Evolutionary conservation across 2,329 filamentous ascomycete species (phyloP), one percentile per base, ranked within the genome.

Genomic region (Gyromitra esculenta): DNA sequence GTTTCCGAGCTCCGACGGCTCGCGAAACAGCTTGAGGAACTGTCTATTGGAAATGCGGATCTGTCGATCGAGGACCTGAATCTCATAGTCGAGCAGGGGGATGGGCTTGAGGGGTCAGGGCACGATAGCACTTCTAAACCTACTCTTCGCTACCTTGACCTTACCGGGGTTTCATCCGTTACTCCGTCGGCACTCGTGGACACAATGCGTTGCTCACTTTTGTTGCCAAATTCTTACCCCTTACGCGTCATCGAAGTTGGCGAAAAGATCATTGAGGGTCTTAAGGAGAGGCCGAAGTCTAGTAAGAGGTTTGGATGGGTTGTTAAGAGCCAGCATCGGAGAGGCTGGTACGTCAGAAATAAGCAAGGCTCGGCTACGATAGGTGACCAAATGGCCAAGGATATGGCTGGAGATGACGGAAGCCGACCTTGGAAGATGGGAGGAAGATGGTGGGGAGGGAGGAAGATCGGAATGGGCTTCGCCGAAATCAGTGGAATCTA

Each of bases 391-490:
- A 66, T 73, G 25, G 63, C 7, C 65, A 77, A 13, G 63, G 78
- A 76, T 50, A 72, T 78, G 57, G 66, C 21, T 5, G 77, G 80
- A 0, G 89, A 91, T 81, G 87, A 90, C 79, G 89, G 89, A 1
- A 83, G 85, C 60, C 86, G 90, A 41, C 84, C 85, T 81, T 96
- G 92, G 92, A 96, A 96, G 85, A 91, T 93, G 91, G 92, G 92
- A 41, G 92, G 92, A 63, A 88, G 89, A 80, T 92, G 90, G 85
- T 95, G 92, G 92, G 92, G 92, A 48, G 94, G 94, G 89, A 88
- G 91, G 78, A 96, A 89, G 82, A 83, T 88, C 35, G 87, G 87
- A 1, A 85, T 89, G 77, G 86, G 85, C 13, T 83, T 86, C 45
- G 86, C 86, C 7, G 87, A 89, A 74, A 87, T 89, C 5, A 87